These are phyloP conservation scores for Skeletonema grethae DNA, from an alignment of 108 stramenopile species.

Conservation along the genomic window DNA sequence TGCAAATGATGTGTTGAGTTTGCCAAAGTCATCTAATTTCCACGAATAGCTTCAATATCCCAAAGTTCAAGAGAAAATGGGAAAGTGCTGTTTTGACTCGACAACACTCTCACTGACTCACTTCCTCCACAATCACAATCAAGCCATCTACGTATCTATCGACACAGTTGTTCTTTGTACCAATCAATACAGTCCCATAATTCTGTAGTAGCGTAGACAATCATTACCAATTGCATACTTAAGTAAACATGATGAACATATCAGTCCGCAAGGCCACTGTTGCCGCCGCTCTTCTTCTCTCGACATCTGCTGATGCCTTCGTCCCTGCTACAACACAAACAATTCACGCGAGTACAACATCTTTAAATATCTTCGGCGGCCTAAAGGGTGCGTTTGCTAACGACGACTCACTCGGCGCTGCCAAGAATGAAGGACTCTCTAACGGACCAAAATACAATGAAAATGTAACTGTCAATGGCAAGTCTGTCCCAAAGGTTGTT, in stretches of 20 bases:
- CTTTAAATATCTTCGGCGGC: conserved; percentile 65
- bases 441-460: conserved; percentile 79
- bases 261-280: neutral
- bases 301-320: neutral
- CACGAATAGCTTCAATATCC: no score
- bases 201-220: no score
- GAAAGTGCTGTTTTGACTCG: no score
- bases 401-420: conserved; percentile 72
- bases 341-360: conserved; percentile 29
- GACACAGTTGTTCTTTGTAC: no score
- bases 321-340: neutral
- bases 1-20: no score
- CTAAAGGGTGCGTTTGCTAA: conserved; percentile 80
- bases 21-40: no score
- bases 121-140: no score
- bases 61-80: no score
- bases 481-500: conserved; percentile 67
- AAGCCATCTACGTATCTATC: no score
- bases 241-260: neutral
- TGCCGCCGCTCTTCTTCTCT: neutral
- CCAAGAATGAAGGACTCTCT: conserved; percentile 70
- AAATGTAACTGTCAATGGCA: conserved; percentile 83
- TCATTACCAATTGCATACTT: no score
- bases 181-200: no score
- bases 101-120: no score